A percentile compares a stretch with the other conserved stretches of the same genome.
Conservation (phyloP, 495 filamentous ascomycete genomes). For the Penicillium mononematosum region DNA sequence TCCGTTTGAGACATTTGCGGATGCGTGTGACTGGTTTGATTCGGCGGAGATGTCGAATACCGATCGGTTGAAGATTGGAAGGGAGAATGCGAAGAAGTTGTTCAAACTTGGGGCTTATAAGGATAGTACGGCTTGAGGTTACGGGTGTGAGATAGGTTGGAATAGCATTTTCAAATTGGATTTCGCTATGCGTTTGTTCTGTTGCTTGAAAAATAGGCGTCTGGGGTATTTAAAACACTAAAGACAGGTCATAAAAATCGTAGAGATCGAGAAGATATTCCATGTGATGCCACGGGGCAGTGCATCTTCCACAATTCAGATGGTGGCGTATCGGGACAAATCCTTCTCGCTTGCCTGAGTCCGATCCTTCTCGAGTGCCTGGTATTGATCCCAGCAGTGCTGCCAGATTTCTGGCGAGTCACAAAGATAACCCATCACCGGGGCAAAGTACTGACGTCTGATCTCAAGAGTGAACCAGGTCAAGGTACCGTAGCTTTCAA, state of each 20-base stretch:
- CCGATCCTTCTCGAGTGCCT: not conserved
- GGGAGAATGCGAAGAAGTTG: constrained; percentile 54
- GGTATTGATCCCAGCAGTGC: constrained; percentile 11
- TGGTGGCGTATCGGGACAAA: too few species aligned
- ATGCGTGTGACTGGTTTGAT: constrained; percentile 58
- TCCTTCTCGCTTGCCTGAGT: not conserved
- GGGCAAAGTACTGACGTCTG: constrained; percentile 18
- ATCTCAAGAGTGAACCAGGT: constrained; percentile 14
- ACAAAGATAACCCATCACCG: constrained; percentile 14
- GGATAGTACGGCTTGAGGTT: constrained; percentile 35
- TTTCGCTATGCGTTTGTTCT: not conserved
- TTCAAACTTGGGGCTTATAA: constrained; percentile 49
- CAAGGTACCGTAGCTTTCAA: constrained; percentile 23
- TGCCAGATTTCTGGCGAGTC: constrained; percentile 15
- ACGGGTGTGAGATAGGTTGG: not conserved
- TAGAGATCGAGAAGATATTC: not conserved
- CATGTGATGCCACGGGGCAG: not conserved
- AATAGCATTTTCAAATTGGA: not conserved
- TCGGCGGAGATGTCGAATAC: constrained; percentile 41
- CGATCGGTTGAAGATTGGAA: constrained; percentile 50
- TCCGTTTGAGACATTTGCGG: constrained; percentile 52
- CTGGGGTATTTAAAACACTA: constrained; percentile 1
- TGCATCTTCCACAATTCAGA: not conserved
- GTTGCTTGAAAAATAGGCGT: not conserved
- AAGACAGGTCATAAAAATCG: not conserved